Base-by-base conservation (phyloP, 2,329 filamentous ascomycete genomes). In the Fusarium sterilihyphosum region DNA sequence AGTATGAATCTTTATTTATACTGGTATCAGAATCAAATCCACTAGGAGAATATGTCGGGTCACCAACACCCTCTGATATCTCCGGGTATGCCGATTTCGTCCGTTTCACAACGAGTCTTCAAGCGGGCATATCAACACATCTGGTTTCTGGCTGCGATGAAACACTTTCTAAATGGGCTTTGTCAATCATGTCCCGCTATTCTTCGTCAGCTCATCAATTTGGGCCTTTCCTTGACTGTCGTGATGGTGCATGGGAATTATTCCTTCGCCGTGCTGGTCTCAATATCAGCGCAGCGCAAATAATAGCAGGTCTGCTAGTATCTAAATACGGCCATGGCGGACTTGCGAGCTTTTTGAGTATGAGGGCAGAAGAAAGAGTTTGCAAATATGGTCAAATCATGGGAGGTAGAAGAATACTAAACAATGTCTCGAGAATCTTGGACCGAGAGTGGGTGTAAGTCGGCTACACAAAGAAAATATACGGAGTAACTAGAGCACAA, bases 1-100 rank as follows among this genome's bases (percentile, higher is more conserved):
- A 90, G 16, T 96, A 96, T 78, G 91, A 94, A 71, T 85, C 84
- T 8, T 83, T 97, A 2, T 82, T 93, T 3, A 84, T 97, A 3
- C 81, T 97, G 1, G 86, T 96, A 3, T 91, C 89, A n/a, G 88
- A 91, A 62, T 81, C 80, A 4, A 86, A 85, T 54, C 73, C 71
- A 4, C 47, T 78, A 2, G 85, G 85, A 18, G 87, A 89, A 70
- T 82, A 80, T 9, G 78, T 83, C 41, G 80, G 81, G 65, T 77
- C 80, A 40, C 74, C 86, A 8, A 82, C 80, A 5, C 53, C 79
- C 1, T 83, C 84, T 2, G 88, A 90, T 53, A 77, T 83, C 16
- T 77, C 79, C 9, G 85, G 84, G 0, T 85, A 90, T 47, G 81
- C 83, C 4, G 85, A 87, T 17, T 87, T 92, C 58, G 82, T 87